These are phyloP conservation scores for Cydonia oblonga DNA, from an alignment of 331 rosid genomes.

Conservation along the genomic window DNA sequence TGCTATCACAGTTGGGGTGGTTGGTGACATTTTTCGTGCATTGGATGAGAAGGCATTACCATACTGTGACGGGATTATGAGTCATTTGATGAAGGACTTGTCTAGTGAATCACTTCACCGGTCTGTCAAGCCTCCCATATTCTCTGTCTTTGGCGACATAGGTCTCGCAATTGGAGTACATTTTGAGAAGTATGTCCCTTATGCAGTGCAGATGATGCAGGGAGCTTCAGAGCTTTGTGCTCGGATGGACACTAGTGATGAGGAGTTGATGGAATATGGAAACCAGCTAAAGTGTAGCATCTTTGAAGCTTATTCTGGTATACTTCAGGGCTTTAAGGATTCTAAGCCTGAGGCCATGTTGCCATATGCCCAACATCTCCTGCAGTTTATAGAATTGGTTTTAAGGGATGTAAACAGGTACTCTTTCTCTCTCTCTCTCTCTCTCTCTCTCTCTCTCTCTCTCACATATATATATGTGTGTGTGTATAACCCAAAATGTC, in stretches of 20 bases:
- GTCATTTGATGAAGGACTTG: slow-evolving; percentile 19
- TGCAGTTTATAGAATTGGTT: slow-evolving; percentile 28
- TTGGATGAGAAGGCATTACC: slow-evolving; percentile 26
- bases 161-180: slow-evolving; percentile 33
- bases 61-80: slow-evolving; percentile 32
- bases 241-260: slow-evolving; percentile 19
- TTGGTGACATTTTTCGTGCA: slow-evolving; percentile 33
- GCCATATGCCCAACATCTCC: slow-evolving; percentile 31
- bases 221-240: slow-evolving; percentile 34
- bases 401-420: slow-evolving; percentile 22
- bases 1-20: slow-evolving; percentile 38
- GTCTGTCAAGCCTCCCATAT: slow-evolving; percentile 40
- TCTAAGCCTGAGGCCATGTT: slow-evolving; percentile 31
- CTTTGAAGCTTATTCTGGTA: slow-evolving; percentile 41
- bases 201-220: slow-evolving; percentile 30
- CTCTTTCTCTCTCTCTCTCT: neutral
- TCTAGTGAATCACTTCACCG: slow-evolving; percentile 27
- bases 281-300: slow-evolving; percentile 35
- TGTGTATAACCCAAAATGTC: neutral
- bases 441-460: neutral
- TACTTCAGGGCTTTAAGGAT: slow-evolving; percentile 31
- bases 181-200: slow-evolving; percentile 32
- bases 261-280: slow-evolving; percentile 24
- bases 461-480: too few species aligned
- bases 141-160: slow-evolving; percentile 35